Base-by-base conservation (phyloP, 805 yeast species). In the Blastobotrys peoriensis region DNA sequence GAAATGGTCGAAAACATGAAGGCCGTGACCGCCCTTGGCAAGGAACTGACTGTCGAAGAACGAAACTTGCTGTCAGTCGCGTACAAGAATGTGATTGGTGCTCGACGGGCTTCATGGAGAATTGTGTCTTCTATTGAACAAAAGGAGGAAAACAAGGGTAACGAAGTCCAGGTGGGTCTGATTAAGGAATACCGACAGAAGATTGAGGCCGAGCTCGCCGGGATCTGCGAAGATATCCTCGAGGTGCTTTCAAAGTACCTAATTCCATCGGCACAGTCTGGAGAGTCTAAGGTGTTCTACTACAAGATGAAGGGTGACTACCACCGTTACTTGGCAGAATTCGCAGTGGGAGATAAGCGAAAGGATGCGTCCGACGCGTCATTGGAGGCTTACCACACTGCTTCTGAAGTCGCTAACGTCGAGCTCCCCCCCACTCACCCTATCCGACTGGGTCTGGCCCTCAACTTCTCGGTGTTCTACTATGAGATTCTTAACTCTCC, bases 261-360 rank as follows among this genome's bases (percentile, higher is more conserved):
- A 69, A 87, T 91, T 62, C 89, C 96, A 57, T 76, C 91, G 52
- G 97, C 98, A 52, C 86, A 83, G 66, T 80, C 95, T 55, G 97
- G 97, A 62, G 98, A 93, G 73, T 88, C 96, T 41, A 88, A 91
- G 77, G 98, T 91, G 46, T 91, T 91, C 71, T 91, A 91, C 78
- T 88, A 86, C 75, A 91, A 91, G 79, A 91, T 91, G 98, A 91
- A 91, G 76, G 98, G 98, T 77, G 98, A 91, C 70, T 91, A 91
- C 77, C 95, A 89, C 76, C 95, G 98, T 76, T 91, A 91, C 71
- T 78, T 91, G 72, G 97, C 97, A 52, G 98, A 91, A 75, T 93
- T 91, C 64, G 91, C 97, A 52, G 76, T 81, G 60, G 80, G 86
- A 54, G 97, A 88, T 58, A 84, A 83, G 71, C 86, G 96, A 67